Evolutionary conservation across 345 rosid species (phyloP), one percentile per base, ranked within the genome.

Genomic region (Eucalyptus regnans): DNA sequence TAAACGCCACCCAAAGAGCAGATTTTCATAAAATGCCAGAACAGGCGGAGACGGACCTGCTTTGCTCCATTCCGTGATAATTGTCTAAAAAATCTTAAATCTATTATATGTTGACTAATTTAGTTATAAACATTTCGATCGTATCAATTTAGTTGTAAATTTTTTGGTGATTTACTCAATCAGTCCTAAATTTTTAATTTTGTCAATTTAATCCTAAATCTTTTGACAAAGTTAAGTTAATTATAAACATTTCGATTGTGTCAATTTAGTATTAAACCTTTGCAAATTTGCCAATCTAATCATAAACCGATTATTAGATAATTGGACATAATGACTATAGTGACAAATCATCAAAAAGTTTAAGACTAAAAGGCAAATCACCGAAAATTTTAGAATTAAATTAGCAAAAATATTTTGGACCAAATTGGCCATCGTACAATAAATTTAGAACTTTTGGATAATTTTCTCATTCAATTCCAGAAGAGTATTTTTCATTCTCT

Each of bases 361-460:
- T 56, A 56, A 22, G 0, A 56, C 12, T 56, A 1, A 56, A 56
- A 9, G 3, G 29, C 3, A 23, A 56, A 0, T 1, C 5, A 56
- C 0, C 0, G 6, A 56, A 56, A 22, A 0, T 56, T 56, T 56
- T 56, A 56, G 4, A 3, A 56, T 56, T 56, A 56, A 9, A 56
- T 23, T 56, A 22, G 6, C 29, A 56, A 56, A 56, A 56, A 23
- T 56, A 23, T 56, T 56, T 56, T 2, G 12, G 29, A 56, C 0
- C 12, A 0, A 56, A 56, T 56, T 56, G 12, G 0, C 1, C 27
- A 5, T 56, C 0, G 0, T 56, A 56, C 6, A 56, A 56, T 23
- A 56, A 22, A 56, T 22, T 23, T 9, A 56, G 3, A 25, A 56
- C 0, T 9, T 56, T 56, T 23, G 13, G 1, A 56, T 56, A 9